These are phyloP conservation scores for Pittosporum tobira DNA, from an alignment of 129 eudicot genomes.

Conservation along the genomic window DNA sequence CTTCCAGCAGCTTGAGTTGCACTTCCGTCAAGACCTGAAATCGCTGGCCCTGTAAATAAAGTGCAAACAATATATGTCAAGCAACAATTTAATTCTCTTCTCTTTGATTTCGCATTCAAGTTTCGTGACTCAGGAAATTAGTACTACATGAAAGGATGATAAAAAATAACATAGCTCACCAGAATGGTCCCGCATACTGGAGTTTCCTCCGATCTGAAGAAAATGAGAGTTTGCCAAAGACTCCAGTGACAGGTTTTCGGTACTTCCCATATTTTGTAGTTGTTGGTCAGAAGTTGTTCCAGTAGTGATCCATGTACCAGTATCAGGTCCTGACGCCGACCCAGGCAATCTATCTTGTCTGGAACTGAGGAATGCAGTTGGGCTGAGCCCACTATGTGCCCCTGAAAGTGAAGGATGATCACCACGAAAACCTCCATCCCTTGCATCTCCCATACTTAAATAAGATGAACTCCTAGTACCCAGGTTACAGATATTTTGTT, in stretches of 20 bases:
- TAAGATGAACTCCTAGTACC: conserved; percentile 11
- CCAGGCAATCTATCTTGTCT: conserved; percentile 15
- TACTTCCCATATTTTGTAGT: conserved; percentile 19
- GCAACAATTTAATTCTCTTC: no score
- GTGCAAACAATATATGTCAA: background rate
- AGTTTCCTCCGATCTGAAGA: conserved; percentile 17
- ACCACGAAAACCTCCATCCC: conserved; percentile 11
- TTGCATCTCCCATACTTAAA: conserved; percentile 7
- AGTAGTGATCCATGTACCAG: conserved; percentile 16
- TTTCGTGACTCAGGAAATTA: no score
- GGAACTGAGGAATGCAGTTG: conserved; percentile 12
- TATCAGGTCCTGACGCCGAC: conserved; percentile 22
- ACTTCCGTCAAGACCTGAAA: conserved; percentile 6
- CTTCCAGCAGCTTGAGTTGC: conserved; percentile 7
- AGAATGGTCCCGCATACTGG: conserved; percentile 23
- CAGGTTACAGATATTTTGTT: conserved; percentile 5
- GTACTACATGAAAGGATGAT: background rate
- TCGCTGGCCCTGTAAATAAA: conserved; percentile 9
- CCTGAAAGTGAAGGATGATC: conserved; percentile 20
- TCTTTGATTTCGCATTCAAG: no score
- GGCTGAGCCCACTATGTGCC: conserved; percentile 19
- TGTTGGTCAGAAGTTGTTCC: conserved; percentile 20
- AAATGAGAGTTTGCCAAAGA: conserved; percentile 17
- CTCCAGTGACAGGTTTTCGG: conserved; percentile 14
- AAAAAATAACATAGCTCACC: conserved; percentile 20